These are phyloP conservation scores for Lachnellula suecica DNA, from an alignment of 2,329 filamentous ascomycete species.

Conservation along the genomic window DNA sequence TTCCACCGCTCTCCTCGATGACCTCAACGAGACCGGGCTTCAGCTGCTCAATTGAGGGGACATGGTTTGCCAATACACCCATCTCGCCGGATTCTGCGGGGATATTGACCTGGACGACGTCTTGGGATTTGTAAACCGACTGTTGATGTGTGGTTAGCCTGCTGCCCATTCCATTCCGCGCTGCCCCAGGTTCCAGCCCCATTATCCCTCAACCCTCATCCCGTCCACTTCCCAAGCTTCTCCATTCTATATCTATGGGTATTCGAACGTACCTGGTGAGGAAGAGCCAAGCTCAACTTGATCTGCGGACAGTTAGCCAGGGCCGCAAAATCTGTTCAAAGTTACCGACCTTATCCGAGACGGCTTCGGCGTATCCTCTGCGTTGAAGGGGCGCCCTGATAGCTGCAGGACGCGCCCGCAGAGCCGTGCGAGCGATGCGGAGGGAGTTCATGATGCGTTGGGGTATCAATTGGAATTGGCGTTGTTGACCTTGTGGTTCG, in stretches of 20 bases:
- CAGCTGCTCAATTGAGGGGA: slow-evolving; percentile 97
- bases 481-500: slow-evolving; percentile 30
- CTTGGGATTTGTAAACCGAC: slow-evolving; percentile 68
- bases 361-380: slow-evolving; percentile 87
- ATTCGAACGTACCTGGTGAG: slow-evolving; percentile 82
- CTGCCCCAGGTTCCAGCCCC: background rate
- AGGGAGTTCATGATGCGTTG: slow-evolving; percentile 82
- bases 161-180: slow-evolving; percentile 40
- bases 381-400: slow-evolving; percentile 76
- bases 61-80: slow-evolving; percentile 99
- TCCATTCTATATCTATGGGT: slow-evolving; percentile 2
- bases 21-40: slow-evolving; percentile 95
- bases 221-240: background rate
- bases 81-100: slow-evolving; percentile 97
- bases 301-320: slow-evolving; percentile 54
- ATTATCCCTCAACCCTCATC: background rate
- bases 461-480: slow-evolving; percentile 40
- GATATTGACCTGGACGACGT: slow-evolving; percentile 94
- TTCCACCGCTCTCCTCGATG: slow-evolving; percentile 83
- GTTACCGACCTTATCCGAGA: slow-evolving; percentile 71
- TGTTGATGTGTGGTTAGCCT: slow-evolving; percentile 39
- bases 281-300: slow-evolving; percentile 96
- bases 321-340: slow-evolving; percentile 22
- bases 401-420: slow-evolving; percentile 77
- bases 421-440: slow-evolving; percentile 86